Evolutionary conservation across 2,329 filamentous ascomycete genomes (phyloP).

Genomic region (Hymenoscyphus linearis): DNA sequence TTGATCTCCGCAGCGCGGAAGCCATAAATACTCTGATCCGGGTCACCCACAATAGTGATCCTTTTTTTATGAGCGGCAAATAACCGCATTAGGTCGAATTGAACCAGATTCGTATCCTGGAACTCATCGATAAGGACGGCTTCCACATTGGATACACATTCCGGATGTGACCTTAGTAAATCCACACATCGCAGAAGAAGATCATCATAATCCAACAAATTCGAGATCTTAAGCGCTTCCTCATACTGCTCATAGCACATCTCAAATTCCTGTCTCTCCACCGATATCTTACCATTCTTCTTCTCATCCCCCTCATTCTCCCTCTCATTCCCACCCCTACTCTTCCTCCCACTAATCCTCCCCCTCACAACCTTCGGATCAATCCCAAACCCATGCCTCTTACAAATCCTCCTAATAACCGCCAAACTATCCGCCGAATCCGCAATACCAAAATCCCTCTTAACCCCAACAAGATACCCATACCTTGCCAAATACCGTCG

Average conservation of each 20-base stretch:
- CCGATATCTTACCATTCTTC: constrained; percentile 28
- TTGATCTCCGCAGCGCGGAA: constrained; percentile 90
- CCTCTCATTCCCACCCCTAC: constrained; percentile 46
- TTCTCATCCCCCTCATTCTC: constrained; percentile 35
- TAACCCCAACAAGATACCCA: constrained; percentile 75
- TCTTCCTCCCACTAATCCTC: constrained; percentile 69
- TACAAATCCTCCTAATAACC: constrained; percentile 78
- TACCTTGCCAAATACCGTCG: constrained; percentile 79
- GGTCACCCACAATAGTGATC: constrained; percentile 95
- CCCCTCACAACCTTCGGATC: constrained; percentile 66
- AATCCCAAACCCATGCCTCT: constrained; percentile 61
- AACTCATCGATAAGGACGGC: constrained; percentile 95
- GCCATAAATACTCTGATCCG: constrained; percentile 96
- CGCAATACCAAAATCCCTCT: constrained; percentile 83
- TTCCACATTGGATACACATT: constrained; percentile 84
- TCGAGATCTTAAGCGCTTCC: constrained; percentile 65
- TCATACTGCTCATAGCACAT: constrained; percentile 76
- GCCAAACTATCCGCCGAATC: constrained; percentile 75
- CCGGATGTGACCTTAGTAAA: constrained; percentile 65
- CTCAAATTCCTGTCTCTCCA: constrained; percentile 60
- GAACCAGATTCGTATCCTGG: constrained; percentile 91
- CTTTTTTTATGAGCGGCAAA: constrained; percentile 66
- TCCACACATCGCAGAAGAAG: constrained; percentile 78
- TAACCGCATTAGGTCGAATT: constrained; percentile 90
- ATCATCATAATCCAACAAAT: constrained; percentile 91